Conservation (phyloP, 2,329 filamentous ascomycete species). For the Pseudocercospora musae region DNA sequence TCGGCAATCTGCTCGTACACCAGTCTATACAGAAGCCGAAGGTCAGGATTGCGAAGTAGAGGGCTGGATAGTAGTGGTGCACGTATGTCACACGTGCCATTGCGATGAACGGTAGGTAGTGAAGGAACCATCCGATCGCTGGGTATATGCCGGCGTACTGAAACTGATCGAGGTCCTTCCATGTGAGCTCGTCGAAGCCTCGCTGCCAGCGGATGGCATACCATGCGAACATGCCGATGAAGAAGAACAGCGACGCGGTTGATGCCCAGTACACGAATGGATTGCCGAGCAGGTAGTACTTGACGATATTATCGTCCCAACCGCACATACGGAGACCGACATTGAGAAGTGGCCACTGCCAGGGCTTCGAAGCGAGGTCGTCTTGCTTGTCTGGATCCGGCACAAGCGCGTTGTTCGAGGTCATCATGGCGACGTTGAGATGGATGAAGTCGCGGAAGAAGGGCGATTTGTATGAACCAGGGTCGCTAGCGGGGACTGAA, state of each 20-base stretch:
- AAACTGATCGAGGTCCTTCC: conserved; percentile 83
- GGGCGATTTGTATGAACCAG: conserved; percentile 90
- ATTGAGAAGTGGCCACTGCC: conserved; percentile 96
- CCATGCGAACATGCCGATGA: conserved; percentile 72
- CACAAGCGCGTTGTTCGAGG: conserved; percentile 96
- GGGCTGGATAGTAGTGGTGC: conserved; percentile 96
- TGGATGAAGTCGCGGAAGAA: conserved; percentile 98
- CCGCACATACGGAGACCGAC: conserved; percentile 98
- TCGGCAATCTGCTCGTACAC: conserved; percentile 65
- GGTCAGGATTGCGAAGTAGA: conserved; percentile 92
- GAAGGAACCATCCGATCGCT: conserved; percentile 87
- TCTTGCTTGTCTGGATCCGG: conserved; percentile 99
- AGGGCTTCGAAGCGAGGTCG: conserved; percentile 91
- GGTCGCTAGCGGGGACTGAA: conserved; percentile 79
- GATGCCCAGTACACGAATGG: conserved; percentile 94
- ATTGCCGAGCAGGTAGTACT: conserved; percentile 98
- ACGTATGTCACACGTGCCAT: conserved; percentile 99
- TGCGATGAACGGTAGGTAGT: conserved; percentile 91
- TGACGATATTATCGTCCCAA: conserved; percentile 92
- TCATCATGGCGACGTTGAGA: conserved; percentile 99
- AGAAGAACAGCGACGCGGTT: conserved; percentile 71
- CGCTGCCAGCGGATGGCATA: conserved; percentile 95
- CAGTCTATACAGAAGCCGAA: conserved; percentile 89
- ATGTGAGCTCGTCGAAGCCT: conserved; percentile 78
- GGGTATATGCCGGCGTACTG: conserved; percentile 93